Percentiles rank a stretch among this genome's conserved stretches.
These are phyloP conservation scores for Postia placenta DNA, from an alignment of 768 basidiomycete species.

Conservation along the genomic window DNA sequence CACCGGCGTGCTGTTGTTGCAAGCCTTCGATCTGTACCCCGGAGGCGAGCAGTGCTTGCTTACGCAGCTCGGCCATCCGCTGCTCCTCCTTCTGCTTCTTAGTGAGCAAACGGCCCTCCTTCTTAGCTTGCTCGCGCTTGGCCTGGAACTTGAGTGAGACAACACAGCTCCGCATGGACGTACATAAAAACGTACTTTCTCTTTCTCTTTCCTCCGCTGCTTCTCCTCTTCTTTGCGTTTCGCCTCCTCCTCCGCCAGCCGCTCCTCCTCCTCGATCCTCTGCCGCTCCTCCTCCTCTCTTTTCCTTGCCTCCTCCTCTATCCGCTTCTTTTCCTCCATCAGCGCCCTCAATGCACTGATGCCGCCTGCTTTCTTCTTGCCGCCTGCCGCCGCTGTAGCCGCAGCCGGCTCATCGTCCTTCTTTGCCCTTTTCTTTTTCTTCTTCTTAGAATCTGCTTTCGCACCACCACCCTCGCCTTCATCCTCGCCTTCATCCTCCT, in stretches of 20 bases:
- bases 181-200: slow-evolving; percentile 49
- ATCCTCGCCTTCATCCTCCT: slow-evolving; percentile 56
- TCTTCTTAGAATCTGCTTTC: slow-evolving; percentile 55
- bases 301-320: slow-evolving; percentile 78
- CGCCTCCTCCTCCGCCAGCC: slow-evolving; percentile 70
- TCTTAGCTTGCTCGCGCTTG: slow-evolving; percentile 85
- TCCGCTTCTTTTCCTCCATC: slow-evolving; percentile 86
- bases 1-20: slow-evolving; percentile 48
- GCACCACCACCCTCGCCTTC: slow-evolving; percentile 50
- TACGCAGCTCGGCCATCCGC: slow-evolving; percentile 84
- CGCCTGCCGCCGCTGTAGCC: slow-evolving; percentile 34
- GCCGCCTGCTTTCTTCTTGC: slow-evolving; percentile 69
- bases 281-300: slow-evolving; percentile 71
- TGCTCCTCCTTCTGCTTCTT: slow-evolving; percentile 96
- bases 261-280: slow-evolving; percentile 88
- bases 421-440: slow-evolving; percentile 78
- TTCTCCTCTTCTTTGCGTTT: slow-evolving; percentile 76
- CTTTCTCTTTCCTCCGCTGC: slow-evolving; percentile 79
- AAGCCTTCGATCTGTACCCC: slow-evolving; percentile 90
- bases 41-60: slow-evolving; percentile 83
- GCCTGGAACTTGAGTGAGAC: slow-evolving; percentile 39
- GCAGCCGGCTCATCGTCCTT: slow-evolving; percentile 55
- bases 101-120: slow-evolving; percentile 92
- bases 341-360: slow-evolving; percentile 82
- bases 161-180: slow-evolving; percentile 4